Conservation (phyloP, 345 rosid species). For the Lumnitzera littorea region DNA sequence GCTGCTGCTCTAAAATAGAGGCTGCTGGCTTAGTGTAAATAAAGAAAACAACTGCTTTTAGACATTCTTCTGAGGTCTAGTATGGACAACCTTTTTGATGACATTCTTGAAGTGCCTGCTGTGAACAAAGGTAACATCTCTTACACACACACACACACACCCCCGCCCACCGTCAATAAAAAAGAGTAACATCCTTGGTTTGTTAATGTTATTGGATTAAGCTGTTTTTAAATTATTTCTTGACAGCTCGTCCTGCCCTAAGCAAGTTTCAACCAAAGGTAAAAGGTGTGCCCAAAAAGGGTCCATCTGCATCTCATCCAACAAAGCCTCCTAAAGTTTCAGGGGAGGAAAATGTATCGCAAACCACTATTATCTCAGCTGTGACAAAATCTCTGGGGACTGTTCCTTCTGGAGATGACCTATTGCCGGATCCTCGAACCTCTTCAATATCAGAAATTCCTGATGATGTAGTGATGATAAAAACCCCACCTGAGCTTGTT, state of each 20-base stretch:
- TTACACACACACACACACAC: too few relatives aligned
- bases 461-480: background rate
- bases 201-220: background rate
- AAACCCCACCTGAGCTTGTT: background rate
- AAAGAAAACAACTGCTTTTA: too few relatives aligned
- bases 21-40: too few relatives aligned
- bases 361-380: conserved; percentile 4
- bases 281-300: conserved; percentile 16
- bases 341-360: conserved; percentile 4
- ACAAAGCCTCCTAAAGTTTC: conserved; percentile 1
- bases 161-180: too few relatives aligned
- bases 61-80: too few relatives aligned
- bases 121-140: conserved; percentile 19
- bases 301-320: conserved; percentile 5
- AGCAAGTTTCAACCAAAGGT: conserved; percentile 40
- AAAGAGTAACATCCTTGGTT: conserved; percentile 10
- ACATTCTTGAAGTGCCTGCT: conserved; percentile 17
- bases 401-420: conserved; percentile 3
- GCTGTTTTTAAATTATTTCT: conserved; percentile 1
- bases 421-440: background rate
- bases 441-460: conserved; percentile 1
- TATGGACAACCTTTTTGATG: conserved; percentile 19
- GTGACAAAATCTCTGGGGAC: background rate
- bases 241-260: conserved; percentile 22
- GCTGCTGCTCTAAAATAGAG: too few relatives aligned